Percentiles rank a stretch among this genome's conserved stretches.
Conservation (phyloP, 1,284 basidiomycete species). For the Cystobasidium pallidum region DNA sequence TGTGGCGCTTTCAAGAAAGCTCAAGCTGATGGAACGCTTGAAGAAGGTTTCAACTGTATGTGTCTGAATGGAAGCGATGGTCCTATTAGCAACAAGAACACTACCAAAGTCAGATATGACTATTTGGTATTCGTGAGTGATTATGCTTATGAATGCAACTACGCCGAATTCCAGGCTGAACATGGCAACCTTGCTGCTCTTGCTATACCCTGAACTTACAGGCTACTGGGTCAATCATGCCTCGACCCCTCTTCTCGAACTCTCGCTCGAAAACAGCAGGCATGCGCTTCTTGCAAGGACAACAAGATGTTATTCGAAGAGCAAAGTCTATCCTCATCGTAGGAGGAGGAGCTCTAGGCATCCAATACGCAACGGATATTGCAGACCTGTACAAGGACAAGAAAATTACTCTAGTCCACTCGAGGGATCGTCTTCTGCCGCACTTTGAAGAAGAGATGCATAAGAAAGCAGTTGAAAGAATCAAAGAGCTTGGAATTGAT, state of each 20-base stretch:
- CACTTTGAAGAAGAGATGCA: conserved; percentile 66
- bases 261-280: conserved; percentile 53
- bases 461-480: conserved; percentile 53
- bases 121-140: conserved; percentile 59
- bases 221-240: conserved; percentile 42
- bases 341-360: conserved; percentile 61
- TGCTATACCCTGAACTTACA: conserved; percentile 2
- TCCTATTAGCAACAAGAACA: conserved; percentile 51
- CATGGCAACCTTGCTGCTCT: neutral
- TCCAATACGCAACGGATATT: conserved; percentile 71
- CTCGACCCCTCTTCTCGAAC: conserved; percentile 31
- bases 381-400: conserved; percentile 44
- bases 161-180: too few relatives aligned
- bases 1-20: conserved; percentile 44
- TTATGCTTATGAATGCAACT: too few relatives aligned
- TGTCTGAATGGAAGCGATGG: conserved; percentile 44
- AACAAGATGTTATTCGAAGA: conserved; percentile 54
- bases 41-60: conserved; percentile 44
- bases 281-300: conserved; percentile 50
- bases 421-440: conserved; percentile 65
- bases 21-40: conserved; percentile 45
- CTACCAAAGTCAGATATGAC: conserved; percentile 56
- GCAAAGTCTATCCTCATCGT: conserved; percentile 58
- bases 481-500: conserved; percentile 57
- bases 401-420: conserved; percentile 70